phyloP scores from a whole-genome alignment of 176 grass and related monocot species.

The bread wheat (Triticum aestivum) region IWGSC_CS_RefSeq_v2.1 NC_057795.1:424786921-424787420 shows the following conservation, averaged over 20 bases:
- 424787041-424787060: constrained; percentile 24
- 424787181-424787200: not conserved
- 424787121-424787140: not conserved
- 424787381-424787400: not conserved
- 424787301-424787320: constrained; percentile 16
- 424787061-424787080: not conserved
- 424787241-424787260: not conserved
- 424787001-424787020: not conserved
- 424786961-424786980: too few relatives aligned
- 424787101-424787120: not conserved
- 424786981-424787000: not conserved
- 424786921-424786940: too few relatives aligned
- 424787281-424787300: constrained; percentile 1
- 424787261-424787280: not conserved
- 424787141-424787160: constrained; percentile 6
- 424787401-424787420: not conserved
- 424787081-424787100: not conserved
- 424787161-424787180: not conserved
- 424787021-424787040: constrained; percentile 40
- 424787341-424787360: not conserved
- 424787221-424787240: not conserved
- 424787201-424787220: not conserved
- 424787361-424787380: not conserved
- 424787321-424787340: not conserved
- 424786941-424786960: too few relatives aligned